phyloP scores from a whole-genome alignment of 495 filamentous ascomycete genomes.

The Annulohypoxylon moriforme region DNA sequence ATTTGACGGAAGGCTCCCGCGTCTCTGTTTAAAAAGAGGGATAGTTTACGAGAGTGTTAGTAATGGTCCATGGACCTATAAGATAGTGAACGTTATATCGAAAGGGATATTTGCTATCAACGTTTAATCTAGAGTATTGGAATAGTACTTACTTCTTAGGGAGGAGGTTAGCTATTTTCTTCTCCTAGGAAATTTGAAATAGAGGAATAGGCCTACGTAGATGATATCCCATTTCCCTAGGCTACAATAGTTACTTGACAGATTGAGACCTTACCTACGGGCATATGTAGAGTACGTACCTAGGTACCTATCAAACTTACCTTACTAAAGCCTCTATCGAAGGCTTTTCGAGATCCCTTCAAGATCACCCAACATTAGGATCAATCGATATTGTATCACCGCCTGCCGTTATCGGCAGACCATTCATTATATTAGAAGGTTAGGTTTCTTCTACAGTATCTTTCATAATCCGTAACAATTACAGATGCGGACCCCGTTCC shows the following conservation, averaged over 20 bases:
- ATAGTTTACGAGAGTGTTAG: background rate
- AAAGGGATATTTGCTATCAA: too few species aligned
- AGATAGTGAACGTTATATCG: too few species aligned
- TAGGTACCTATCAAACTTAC: too few species aligned
- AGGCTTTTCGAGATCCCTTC: background rate
- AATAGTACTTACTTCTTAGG: too few species aligned
- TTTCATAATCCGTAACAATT: constrained; percentile 48
- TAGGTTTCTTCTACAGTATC: constrained; percentile 27
- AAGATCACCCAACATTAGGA: background rate
- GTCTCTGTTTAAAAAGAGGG: background rate
- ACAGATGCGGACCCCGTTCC: constrained; percentile 42
- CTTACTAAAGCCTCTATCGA: background rate
- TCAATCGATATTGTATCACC: background rate
- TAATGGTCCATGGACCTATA: too few species aligned
- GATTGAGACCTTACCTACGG: background rate
- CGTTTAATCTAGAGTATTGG: too few species aligned
- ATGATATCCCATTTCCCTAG: too few species aligned
- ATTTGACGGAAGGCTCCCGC: background rate
- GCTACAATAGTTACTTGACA: too few species aligned
- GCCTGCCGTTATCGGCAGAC: background rate
- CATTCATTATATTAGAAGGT: constrained; percentile 18
- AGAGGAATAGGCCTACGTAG: too few species aligned
- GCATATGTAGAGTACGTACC: too few species aligned
- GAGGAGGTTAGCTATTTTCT: too few species aligned
- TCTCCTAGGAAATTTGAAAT: too few species aligned